Evolutionary conservation across 345 rosid genomes (phyloP), one percentile per base, ranked within the genome.

Genomic region (Eucalyptus victrix): DNA sequence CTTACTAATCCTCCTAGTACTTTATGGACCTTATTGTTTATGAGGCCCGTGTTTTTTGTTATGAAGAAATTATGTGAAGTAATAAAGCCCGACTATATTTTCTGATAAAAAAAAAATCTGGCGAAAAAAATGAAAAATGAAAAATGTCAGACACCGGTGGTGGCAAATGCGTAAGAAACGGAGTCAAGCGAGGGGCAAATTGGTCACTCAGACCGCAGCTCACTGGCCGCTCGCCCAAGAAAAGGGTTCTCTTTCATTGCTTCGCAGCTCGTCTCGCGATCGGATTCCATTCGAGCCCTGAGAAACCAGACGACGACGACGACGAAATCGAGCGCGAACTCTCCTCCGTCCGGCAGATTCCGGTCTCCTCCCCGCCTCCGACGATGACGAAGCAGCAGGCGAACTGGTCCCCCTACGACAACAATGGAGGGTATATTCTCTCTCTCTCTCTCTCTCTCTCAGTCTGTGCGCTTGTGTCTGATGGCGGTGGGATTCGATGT

Each of bases 341-440:
- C 54, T 21, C 34, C 62, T 56, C 62, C 30, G 18, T 23, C 34
- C 8, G 53, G 87, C 9, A 45, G 87, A 42, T 30, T 53, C 58
- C 58, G 11, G 26, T 8, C 24, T 21, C 34, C 62, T 56, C 62
- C 30, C 44, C 17, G 56, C 45, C 49, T 26, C 40, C 42, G 54
- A 47, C 95, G 92, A 96, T 97, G 99, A 92, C 95, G 89, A 96
- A 96, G 96, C 97, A 97, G 89, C 97, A 94, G 21, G 94, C 96
- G 14, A 95, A 92, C 88, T 98, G 97, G 96, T 93, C 96, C 89
- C 99, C 99, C 5, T 98, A 98, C 91, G 99, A 98, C 89, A 96
- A 96, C 97, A 98, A 98, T 95, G 99, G 99, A 92, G 99, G 99
- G 99, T 98, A 92, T 98, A 92, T 26, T 1, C 23, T 54, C 34